Evolutionary conservation across 2,329 filamentous ascomycete genomes (phyloP).

Genomic region (Trichoderma atrobrunneum): DNA sequence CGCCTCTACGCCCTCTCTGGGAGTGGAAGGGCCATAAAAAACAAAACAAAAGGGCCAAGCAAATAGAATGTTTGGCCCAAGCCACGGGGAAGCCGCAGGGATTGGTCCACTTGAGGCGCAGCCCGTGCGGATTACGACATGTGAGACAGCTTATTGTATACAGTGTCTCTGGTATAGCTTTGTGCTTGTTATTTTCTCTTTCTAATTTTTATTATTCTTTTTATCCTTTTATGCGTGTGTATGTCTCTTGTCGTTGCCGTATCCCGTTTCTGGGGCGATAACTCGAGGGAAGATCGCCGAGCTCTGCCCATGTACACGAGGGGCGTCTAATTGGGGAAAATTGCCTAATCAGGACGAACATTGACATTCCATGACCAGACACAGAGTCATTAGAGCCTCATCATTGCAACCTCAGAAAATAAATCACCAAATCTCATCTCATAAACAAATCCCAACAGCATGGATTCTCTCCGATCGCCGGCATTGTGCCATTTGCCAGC

Average conservation of each 20-base stretch:
- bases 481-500: not conserved
- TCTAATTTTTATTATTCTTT: not conserved
- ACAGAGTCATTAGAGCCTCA: not conserved
- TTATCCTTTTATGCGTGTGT: not conserved
- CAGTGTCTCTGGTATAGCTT: not conserved
- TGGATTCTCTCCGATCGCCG: not conserved
- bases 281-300: not conserved
- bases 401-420: not conserved
- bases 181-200: not conserved
- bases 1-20: not conserved
- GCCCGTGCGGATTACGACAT: slow-evolving; percentile 17
- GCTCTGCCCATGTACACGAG: not conserved
- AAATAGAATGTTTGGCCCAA: not conserved
- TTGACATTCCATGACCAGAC: slow-evolving; percentile 11
- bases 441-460: not conserved
- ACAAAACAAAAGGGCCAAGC: not conserved
- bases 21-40: not conserved
- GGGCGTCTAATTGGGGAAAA: not conserved
- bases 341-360: slow-evolving; percentile 2
- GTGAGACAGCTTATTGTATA: slow-evolving; percentile 17
- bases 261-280: not conserved
- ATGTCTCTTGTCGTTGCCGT: not conserved
- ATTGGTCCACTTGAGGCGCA: slow-evolving; percentile 15
- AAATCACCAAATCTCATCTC: not conserved
- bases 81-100: slow-evolving; percentile 11